phyloP scores from a whole-genome alignment of 2,329 filamentous ascomycete genomes.

The Nemania bipapillata region DNA sequence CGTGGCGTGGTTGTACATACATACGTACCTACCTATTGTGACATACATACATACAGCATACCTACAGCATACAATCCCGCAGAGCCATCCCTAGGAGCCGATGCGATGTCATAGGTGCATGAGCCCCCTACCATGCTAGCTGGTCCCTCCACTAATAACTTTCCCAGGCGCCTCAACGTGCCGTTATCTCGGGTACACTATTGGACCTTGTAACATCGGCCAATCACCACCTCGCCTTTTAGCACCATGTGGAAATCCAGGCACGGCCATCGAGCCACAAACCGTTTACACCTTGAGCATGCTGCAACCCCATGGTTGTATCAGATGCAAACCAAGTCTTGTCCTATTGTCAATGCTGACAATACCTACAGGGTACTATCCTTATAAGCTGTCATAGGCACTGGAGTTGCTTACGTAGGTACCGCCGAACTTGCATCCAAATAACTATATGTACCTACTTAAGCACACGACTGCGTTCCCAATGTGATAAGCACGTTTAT shows the following conservation, averaged over 20 bases:
- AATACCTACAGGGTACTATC: neutral
- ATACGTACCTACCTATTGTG: too few species aligned
- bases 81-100: constrained; percentile 5
- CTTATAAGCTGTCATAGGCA: neutral
- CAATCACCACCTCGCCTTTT: constrained; percentile 29
- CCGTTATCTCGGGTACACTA: constrained; percentile 41
- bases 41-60: neutral
- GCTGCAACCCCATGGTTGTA: constrained; percentile 16
- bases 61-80: neutral
- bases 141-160: constrained; percentile 46
- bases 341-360: neutral
- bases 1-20: constrained; percentile 7
- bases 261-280: constrained; percentile 28
- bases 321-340: constrained; percentile 16
- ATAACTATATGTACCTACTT: neutral
- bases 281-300: constrained; percentile 10
- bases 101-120: constrained; percentile 42
- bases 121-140: constrained; percentile 27
- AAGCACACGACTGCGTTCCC: neutral
- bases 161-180: constrained; percentile 49
- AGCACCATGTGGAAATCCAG: constrained; percentile 21
- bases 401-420: neutral
- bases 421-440: neutral
- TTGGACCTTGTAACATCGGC: constrained; percentile 40
- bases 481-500: neutral